Evolutionary conservation across 139 green algal genomes (phyloP), one percentile per base, ranked within the genome.

Genomic region (Zygnema circumcarinatum): DNA sequence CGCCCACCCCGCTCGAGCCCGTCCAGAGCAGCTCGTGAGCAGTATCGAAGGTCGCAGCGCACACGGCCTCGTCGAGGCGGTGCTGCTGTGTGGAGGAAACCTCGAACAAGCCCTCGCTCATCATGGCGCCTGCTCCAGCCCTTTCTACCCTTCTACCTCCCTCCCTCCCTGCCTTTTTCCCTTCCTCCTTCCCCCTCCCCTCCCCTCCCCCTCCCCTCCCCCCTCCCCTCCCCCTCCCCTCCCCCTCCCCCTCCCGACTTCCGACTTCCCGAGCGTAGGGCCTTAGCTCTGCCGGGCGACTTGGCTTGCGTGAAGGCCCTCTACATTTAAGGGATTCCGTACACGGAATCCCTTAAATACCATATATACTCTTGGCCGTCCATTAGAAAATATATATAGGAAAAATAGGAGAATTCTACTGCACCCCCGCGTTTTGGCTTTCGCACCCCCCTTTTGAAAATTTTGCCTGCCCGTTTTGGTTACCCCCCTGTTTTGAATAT

Each of bases 91-190:
- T 11, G 11, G 47, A 25, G 7, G 41, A 3, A 16, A 76, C 75
- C 52, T 83, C 76, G 52, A 79, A 20, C 47, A 83, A 16, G 7
- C 75, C 76, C 16, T 73, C 76, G 32, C 76, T 16, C 3, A 83
- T 11, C 41, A 81, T 73, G 76, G 38, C 38, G 56, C 56, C 56
- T 72, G n/a, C 29, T n/a, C 56, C 56, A 35, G 29, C 56, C 56
- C 56, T 72, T n/a, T 35, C n/a, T 69, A 29, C 29, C 32, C 32
- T n/a, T 69, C 73, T 81, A 29, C 73, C 73, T 69, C 32, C 73
- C 73, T 81, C 73, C 62, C 73, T 29, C 73, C 62, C 73, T 69
- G 29, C n/a, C 73, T 81, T n/a, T 29, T n/a, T 81, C 73, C 62
- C 32, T 29, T n/a, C 62, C 73, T 81, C 73, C 32, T n/a, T 81